Base-by-base conservation (phyloP, 2,329 filamentous ascomycete genomes). In the Didymosphaeria variabile region DNA sequence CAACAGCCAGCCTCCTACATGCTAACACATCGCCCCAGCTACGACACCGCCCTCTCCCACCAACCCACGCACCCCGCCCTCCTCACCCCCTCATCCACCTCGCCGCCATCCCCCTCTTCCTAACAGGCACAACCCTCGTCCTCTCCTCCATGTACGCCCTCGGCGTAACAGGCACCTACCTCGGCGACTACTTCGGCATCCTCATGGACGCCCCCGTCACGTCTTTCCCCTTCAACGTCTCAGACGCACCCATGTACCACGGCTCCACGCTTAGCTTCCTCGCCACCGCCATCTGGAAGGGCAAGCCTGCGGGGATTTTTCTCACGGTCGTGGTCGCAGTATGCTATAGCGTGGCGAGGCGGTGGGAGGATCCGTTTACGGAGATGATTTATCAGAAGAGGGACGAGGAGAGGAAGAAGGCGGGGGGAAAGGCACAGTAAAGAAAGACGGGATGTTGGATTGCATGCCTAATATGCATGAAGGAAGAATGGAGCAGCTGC, bases 101-200 rank as follows among this genome's bases (percentile, higher is more conserved):
- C 66, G 79, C 90, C 19, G 92, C 91, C 45, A 90, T 90, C 65
- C 86, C 82, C 5, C 87, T 98, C 58, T 86, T 98, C 70, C 84
- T 85, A 31, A 76, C 82, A 40, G 95, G 95, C 60, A 97, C 97
- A 79, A 80, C 91, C 55, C 88, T 99, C 38, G 95, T 99, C 53
- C 72, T 98, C 54, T 90, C 90, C 36, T 95, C 91, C 63, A 98
- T 97, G 81, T 97, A 89, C 88, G 91, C 90, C 36, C 88, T 99
- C 44, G 95, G 95, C 60, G 88, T 99, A 73, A 97, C 93, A 0
- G 95, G 95, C 65, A 99, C 95, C 40, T 99, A 97, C 78, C 85
- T 99, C 38, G 95, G 95, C 70, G 95, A 99, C 83, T 99, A 99
- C 85, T 99, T 98, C 77, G 95, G 95, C 70, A 97, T 98, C 78